These are phyloP conservation scores for Monilinia polystroma DNA, from an alignment of 2,329 filamentous ascomycete species.

Conservation along the genomic window DNA sequence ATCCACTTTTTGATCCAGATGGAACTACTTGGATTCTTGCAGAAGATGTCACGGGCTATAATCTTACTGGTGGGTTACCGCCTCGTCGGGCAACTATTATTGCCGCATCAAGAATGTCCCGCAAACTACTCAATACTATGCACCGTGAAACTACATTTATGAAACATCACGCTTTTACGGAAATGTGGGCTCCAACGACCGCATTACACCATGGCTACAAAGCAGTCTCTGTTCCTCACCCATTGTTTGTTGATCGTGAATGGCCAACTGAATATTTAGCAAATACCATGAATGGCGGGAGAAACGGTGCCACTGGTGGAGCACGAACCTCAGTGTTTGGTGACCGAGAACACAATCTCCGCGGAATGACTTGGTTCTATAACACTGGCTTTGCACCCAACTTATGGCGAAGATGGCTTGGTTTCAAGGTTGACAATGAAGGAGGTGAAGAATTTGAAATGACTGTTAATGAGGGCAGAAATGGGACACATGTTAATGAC, in stretches of 20 bases:
- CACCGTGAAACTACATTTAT: constrained; percentile 82
- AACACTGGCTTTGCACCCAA: constrained; percentile 78
- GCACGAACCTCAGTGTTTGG: constrained; percentile 72
- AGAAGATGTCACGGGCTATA: constrained; percentile 83
- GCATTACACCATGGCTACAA: constrained; percentile 91
- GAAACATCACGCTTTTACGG: constrained; percentile 88
- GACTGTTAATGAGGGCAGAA: constrained; percentile 49
- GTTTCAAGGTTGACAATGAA: constrained; percentile 74
- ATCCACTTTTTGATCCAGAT: constrained; percentile 87
- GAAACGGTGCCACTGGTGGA: constrained; percentile 73
- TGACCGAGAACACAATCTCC: constrained; percentile 85
- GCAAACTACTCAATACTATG: constrained; percentile 78
- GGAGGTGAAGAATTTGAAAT: constrained; percentile 75
- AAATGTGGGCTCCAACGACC: constrained; percentile 92
- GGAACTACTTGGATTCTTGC: constrained; percentile 80
- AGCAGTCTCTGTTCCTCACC: constrained; percentile 86
- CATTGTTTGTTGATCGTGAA: constrained; percentile 79
- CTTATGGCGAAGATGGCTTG: constrained; percentile 83
- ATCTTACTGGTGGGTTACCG: constrained; percentile 61
- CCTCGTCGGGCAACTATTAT: constrained; percentile 85
- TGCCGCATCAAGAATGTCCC: constrained; percentile 80
- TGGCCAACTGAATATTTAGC: constrained; percentile 82
- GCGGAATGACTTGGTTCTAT: constrained; percentile 89
- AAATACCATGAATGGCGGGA: constrained; percentile 75
- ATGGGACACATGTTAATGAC: constrained; percentile 39